These are phyloP conservation scores for Stygiomarasmius scandens DNA, from an alignment of 1,284 basidiomycete species.

Conservation along the genomic window DNA sequence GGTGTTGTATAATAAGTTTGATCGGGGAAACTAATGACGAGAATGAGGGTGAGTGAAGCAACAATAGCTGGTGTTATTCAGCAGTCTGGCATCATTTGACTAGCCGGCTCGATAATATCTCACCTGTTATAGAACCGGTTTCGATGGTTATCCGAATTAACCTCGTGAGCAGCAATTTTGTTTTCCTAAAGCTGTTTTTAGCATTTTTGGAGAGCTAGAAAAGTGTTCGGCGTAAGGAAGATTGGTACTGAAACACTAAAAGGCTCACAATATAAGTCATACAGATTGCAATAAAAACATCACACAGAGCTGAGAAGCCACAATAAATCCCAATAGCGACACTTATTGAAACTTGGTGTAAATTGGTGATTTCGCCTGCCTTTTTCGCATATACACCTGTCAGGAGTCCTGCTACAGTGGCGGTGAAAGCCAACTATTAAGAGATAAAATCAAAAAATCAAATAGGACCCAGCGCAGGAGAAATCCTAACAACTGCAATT, in stretches of 20 bases:
- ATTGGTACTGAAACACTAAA: neutral
- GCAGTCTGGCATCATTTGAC: neutral
- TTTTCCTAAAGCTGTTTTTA: constrained; percentile 26
- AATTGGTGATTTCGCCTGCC: neutral
- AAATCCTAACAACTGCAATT: constrained; percentile 23
- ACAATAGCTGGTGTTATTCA: constrained; percentile 21
- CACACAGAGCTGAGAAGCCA: constrained; percentile 30
- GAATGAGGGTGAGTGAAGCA: constrained; percentile 28
- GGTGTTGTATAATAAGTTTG: constrained; percentile 23
- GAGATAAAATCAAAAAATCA: neutral
- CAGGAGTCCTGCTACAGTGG: neutral
- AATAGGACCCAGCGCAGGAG: neutral
- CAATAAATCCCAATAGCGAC: constrained; percentile 24
- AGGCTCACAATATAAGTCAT: constrained; percentile 32
- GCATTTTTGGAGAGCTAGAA: constrained; percentile 25
- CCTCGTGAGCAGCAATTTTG: constrained; percentile 28
- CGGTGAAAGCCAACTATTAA: neutral
- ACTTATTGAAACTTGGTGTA: neutral
- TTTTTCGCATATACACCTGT: neutral
- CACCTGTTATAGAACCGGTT: constrained; percentile 32
- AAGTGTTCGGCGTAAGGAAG: neutral
- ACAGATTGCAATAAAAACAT: constrained; percentile 28
- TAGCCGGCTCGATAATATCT: neutral
- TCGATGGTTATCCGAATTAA: constrained; percentile 30
- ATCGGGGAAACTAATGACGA: constrained; percentile 25